These are phyloP conservation scores for Firmiana major DNA, from an alignment of 345 rosid genomes.

Conservation along the genomic window DNA sequence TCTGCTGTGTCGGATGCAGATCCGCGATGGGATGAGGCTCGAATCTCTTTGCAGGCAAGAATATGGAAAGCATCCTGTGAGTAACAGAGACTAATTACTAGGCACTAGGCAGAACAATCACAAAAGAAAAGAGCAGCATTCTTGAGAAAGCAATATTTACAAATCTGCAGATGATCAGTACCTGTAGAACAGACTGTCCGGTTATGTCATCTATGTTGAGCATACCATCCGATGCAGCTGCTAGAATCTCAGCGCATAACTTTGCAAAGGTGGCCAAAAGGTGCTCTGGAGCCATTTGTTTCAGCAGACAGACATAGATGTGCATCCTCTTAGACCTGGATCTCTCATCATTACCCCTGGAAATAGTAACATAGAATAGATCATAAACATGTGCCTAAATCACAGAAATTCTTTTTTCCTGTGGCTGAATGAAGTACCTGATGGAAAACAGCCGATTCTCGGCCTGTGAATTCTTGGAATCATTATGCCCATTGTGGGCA, in stretches of 20 bases:
- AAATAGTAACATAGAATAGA: constrained; percentile 9
- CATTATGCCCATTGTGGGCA: constrained; percentile 51
- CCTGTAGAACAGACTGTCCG: constrained; percentile 91
- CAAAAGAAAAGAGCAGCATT: neutral
- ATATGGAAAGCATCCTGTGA: constrained; percentile 76
- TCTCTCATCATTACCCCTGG: constrained; percentile 75
- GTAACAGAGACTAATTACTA: neutral
- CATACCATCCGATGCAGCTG: constrained; percentile 90
- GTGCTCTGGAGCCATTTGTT: constrained; percentile 98
- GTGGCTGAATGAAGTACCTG: constrained; percentile 38
- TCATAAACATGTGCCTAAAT: constrained; percentile 14
- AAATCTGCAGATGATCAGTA: constrained; percentile 14
- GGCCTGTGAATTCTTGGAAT: constrained; percentile 46
- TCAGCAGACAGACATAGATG: constrained; percentile 67
- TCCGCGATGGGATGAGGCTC: constrained; percentile 52
- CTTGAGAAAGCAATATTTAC: neutral
- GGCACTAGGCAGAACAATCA: neutral
- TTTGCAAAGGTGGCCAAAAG: constrained; percentile 93
- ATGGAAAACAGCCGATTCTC: constrained; percentile 63
- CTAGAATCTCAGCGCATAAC: constrained; percentile 90
- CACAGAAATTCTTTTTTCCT: constrained; percentile 6
- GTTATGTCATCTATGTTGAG: constrained; percentile 65
- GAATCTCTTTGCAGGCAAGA: constrained; percentile 87
- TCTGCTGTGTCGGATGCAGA: constrained; percentile 55
- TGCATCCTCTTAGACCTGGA: constrained; percentile 85